These are phyloP conservation scores for Purshia tridentata DNA, from an alignment of 306 rosid species.

Conservation along the genomic window DNA sequence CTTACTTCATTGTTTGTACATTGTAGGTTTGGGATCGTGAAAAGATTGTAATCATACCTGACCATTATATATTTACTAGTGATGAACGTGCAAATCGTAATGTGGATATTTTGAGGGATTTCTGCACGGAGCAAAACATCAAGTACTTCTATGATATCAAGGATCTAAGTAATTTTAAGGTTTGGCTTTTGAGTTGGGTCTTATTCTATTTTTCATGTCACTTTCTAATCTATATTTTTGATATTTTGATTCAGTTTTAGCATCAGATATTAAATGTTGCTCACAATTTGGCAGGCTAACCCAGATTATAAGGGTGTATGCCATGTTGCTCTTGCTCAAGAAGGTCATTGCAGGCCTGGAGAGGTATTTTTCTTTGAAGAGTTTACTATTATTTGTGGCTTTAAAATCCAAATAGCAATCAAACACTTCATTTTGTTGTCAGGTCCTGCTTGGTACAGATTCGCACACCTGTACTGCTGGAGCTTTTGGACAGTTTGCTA, in stretches of 20 bases:
- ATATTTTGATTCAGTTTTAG: not conserved
- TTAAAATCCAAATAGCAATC: conserved; percentile 16
- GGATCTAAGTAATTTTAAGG: conserved; percentile 89
- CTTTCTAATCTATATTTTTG: too few species aligned
- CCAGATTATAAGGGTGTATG: conserved; percentile 98
- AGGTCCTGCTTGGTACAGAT: conserved; percentile 96
- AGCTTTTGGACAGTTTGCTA: conserved; percentile 98
- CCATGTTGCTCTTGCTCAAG: conserved; percentile 96
- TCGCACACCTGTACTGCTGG: conserved; percentile 98
- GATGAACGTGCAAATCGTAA: conserved; percentile 96
- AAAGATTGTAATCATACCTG: conserved; percentile 88
- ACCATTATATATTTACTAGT: conserved; percentile 85
- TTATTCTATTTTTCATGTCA: conserved; percentile 9
- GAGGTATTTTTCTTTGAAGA: conserved; percentile 53
- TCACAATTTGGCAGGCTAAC: conserved; percentile 64
- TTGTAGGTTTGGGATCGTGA: conserved; percentile 94
- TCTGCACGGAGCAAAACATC: conserved; percentile 79
- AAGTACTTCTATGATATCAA: conserved; percentile 94
- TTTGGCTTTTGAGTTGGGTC: conserved; percentile 22
- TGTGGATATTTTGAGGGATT: conserved; percentile 89
- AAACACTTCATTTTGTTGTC: conserved; percentile 22
- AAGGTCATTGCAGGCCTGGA: conserved; percentile 99
- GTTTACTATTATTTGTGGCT: conserved; percentile 1
- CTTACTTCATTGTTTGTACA: not conserved
- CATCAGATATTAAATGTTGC: conserved; percentile 10